Base-by-base conservation (phyloP, 2,329 filamentous ascomycete genomes). In the Coniochaeta prunicola region DNA sequence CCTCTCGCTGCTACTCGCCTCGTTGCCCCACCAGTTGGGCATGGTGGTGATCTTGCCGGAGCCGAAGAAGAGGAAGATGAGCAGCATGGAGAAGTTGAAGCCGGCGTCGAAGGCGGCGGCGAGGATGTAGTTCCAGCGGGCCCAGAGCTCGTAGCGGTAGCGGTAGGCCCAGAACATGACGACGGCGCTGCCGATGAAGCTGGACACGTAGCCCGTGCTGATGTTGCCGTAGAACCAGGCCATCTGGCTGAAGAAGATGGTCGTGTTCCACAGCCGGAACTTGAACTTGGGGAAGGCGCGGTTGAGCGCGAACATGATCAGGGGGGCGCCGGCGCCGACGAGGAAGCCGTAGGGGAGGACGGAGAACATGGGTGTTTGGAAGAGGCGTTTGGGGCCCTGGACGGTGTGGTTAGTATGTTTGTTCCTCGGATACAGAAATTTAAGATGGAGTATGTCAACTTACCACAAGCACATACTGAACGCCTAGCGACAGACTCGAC, bases 11-110 rank as follows among this genome's bases (percentile, higher is more conserved):
- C 73, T 81, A 19, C 75, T 71, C 30, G 70, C 75, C 63, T 84
- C 79, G 64, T 86, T 86, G 0, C 83, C 83, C 82, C 83, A 86
- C 84, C 84, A 86, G 61, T 82, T 67, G n/a, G 82, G 82, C 83
- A 86, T 86, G 17, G 70, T 73, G 8, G 85, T 70, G 33, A 82
- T 74, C 71, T 80, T 84, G 0, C 76, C 82, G 7, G 79, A 77
- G 1, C 81, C 80, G 63, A 86, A 84, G 61, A 79, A 80, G 59
- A 86, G 66, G 67, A 86, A 86, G n/a, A 85, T 79, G 19, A 86
- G 71, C 60, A 87, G 63, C 77, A 85, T 77, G 62, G 84, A 84
- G 21, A 86, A 71, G 66, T 86, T 86, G 66, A 84, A 86, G 0
- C 81, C 83, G 0, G 83, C 82, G 31, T 86, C 83, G 63, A 85